phyloP scores from a whole-genome alignment of 768 basidiomycete genomes.

The Auriscalpium microsporum region DNA sequence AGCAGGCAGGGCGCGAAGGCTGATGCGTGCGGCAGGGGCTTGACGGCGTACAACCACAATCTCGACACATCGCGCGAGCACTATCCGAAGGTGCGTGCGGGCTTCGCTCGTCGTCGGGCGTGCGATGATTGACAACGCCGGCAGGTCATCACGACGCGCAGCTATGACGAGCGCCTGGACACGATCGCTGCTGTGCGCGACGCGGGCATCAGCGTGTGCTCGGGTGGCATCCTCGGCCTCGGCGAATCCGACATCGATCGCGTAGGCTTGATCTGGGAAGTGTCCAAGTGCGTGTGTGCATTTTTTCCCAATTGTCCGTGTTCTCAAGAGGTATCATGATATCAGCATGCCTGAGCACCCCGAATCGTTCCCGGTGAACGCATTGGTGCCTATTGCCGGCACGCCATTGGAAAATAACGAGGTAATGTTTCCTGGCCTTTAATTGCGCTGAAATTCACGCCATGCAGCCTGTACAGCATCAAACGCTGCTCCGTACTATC shows the following conservation, averaged over 20 bases:
- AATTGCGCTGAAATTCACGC: not conserved
- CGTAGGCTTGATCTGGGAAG: constrained; percentile 90
- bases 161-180: constrained; percentile 86
- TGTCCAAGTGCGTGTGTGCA: constrained; percentile 61
- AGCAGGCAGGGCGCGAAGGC: not conserved
- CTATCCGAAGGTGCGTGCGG: constrained; percentile 68
- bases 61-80: constrained; percentile 96
- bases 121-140: not conserved
- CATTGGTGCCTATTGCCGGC: constrained; percentile 90
- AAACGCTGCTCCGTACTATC: constrained; percentile 85
- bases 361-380: constrained; percentile 98
- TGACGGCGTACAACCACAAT: constrained; percentile 98
- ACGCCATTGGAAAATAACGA: constrained; percentile 91
- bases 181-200: constrained; percentile 88
- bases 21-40: constrained; percentile 41
- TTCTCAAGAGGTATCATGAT: not conserved
- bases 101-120: too few relatives aligned
- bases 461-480: constrained; percentile 65
- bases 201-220: constrained; percentile 95
- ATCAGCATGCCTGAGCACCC: constrained; percentile 88
- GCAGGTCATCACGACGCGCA: constrained; percentile 90
- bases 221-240: constrained; percentile 90
- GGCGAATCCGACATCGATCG: constrained; percentile 88
- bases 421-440: constrained; percentile 32
- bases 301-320: constrained; percentile 1